These are phyloP conservation scores for Nigrospora sphaerica DNA, from an alignment of 2,329 filamentous ascomycete species.

Conservation along the genomic window DNA sequence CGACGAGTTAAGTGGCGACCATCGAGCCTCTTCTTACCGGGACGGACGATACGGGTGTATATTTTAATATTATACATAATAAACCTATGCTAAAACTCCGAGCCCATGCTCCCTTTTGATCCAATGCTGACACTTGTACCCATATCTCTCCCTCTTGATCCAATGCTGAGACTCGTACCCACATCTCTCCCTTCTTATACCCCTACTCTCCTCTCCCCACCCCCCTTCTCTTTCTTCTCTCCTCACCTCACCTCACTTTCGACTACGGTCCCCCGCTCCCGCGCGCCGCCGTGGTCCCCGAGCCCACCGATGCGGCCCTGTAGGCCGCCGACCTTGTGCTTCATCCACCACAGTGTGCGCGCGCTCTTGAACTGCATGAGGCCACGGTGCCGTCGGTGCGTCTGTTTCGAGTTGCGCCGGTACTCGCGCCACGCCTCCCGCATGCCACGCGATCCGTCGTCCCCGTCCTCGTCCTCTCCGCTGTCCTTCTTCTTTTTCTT, in stretches of 20 bases:
- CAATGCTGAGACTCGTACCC: too few species aligned
- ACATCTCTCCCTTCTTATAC: too few species aligned
- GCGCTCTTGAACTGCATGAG: constrained; percentile 2
- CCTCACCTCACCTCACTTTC: background rate
- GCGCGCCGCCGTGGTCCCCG: background rate
- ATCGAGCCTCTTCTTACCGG: too few species aligned
- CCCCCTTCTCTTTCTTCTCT: too few species aligned
- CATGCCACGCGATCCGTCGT: background rate
- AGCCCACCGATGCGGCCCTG: constrained; percentile 1
- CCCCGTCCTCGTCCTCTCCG: background rate
- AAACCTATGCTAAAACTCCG: too few species aligned
- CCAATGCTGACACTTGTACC: too few species aligned
- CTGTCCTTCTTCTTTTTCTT: background rate
- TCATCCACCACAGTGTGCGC: constrained; percentile 2
- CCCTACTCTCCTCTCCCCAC: too few species aligned
- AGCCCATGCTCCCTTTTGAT: too few species aligned
- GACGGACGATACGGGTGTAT: too few species aligned
- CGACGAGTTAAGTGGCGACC: too few species aligned
- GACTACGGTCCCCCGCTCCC: background rate
- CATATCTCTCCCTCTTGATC: too few species aligned
- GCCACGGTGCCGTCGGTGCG: constrained; percentile 1
- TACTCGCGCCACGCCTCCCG: constrained; percentile 1
- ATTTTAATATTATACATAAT: too few species aligned
- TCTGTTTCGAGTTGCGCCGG: background rate
- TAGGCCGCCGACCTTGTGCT: constrained; percentile 1